A percentile compares a stretch with the other conserved stretches of the same genome.
Evolutionary conservation across 1,284 basidiomycete genomes (phyloP).

Genomic region (Cutaneotrichosporon cyanovorans): DNA sequence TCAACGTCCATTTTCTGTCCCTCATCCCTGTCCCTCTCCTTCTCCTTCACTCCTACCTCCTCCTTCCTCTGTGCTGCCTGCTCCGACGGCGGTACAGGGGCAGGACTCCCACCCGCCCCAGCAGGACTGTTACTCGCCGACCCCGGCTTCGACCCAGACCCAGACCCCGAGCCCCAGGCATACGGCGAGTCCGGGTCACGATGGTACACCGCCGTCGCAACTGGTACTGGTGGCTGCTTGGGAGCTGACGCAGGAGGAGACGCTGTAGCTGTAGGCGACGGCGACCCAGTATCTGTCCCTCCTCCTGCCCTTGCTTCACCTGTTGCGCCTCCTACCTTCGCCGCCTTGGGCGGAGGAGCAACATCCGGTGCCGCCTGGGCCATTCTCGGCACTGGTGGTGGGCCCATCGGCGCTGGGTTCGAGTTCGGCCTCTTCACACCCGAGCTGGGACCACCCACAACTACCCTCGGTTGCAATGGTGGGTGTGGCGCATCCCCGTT

Average conservation of each 20-base stretch:
- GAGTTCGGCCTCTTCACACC: background rate
- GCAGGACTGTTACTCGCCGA: no score
- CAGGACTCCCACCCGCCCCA: no score
- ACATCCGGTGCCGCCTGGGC: background rate
- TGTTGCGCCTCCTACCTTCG: background rate
- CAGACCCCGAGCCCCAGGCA: slow-evolving; percentile 7
- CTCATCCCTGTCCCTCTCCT: no score
- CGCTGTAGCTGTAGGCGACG: no score
- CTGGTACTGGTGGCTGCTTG: slow-evolving; percentile 11
- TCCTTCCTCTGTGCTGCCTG: no score
- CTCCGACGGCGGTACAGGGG: no score
- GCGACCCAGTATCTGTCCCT: no score
- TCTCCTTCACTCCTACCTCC: no score
- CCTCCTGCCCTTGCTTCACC: background rate
- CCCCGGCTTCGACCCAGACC: no score
- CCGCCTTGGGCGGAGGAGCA: background rate
- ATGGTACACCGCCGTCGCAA: slow-evolving; percentile 26
- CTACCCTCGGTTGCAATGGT: background rate
- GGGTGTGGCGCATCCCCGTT: background rate
- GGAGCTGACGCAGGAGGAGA: no score
- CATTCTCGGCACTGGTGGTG: background rate
- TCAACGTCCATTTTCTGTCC: no score
- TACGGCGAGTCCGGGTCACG: slow-evolving; percentile 25
- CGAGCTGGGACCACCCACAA: background rate
- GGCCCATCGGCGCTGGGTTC: background rate